Conservation (phyloP, 768 basidiomycete genomes). For the Collybia mongolica region DNA sequence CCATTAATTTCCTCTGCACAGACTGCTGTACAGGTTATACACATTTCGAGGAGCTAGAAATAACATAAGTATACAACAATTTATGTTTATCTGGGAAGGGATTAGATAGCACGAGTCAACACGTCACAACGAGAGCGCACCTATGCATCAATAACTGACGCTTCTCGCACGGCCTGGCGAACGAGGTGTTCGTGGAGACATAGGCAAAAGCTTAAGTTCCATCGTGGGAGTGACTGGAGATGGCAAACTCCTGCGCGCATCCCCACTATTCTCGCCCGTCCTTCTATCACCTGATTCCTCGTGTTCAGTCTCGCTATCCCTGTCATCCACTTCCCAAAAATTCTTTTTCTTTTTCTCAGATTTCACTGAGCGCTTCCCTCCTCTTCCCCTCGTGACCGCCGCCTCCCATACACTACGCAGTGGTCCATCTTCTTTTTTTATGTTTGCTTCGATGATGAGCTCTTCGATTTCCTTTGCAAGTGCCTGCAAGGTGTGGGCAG, state of each 20-base stretch:
- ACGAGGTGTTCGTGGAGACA: background rate
- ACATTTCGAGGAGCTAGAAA: no score
- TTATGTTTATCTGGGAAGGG: no score
- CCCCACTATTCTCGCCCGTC: background rate
- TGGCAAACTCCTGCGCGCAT: background rate
- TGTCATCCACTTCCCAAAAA: slow-evolving; percentile 13
- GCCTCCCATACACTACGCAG: slow-evolving; percentile 52
- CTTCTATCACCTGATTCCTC: background rate
- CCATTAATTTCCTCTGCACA: no score
- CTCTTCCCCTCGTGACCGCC: slow-evolving; percentile 26
- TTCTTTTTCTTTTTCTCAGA: slow-evolving; percentile 8
- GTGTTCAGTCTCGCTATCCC: background rate
- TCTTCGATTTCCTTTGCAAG: slow-evolving; percentile 62
- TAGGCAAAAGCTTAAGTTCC: background rate
- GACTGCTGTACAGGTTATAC: no score
- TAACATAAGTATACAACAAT: no score
- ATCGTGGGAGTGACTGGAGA: background rate
- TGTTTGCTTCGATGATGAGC: slow-evolving; percentile 60
- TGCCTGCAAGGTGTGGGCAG: slow-evolving; percentile 30
- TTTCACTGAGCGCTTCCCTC: background rate
- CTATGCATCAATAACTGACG: background rate
- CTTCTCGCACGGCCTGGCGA: slow-evolving; percentile 5
- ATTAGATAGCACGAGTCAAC: no score
- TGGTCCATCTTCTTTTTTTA: slow-evolving; percentile 62
- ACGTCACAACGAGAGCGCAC: no score